phyloP scores from a whole-genome alignment of 1,139 yeast species.

The Magnusiomyces sp. region DNA sequence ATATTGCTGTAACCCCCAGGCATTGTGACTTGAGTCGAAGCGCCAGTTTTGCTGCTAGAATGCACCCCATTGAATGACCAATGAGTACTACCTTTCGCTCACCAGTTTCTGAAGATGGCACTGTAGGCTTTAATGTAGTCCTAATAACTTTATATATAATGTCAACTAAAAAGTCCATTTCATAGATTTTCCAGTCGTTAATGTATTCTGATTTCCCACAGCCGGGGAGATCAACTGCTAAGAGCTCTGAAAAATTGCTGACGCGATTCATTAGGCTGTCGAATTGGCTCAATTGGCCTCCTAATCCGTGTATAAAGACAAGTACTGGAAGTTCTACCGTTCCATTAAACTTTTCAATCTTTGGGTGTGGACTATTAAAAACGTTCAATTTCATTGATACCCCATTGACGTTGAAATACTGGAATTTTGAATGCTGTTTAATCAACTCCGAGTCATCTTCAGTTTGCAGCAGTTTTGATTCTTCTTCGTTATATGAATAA shows the following conservation, averaged over 20 bases:
- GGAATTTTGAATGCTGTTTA: slow-evolving; percentile 13
- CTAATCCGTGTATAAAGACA: slow-evolving; percentile 63
- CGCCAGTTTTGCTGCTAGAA: slow-evolving; percentile 44
- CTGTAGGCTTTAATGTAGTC: slow-evolving; percentile 17
- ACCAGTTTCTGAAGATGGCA: slow-evolving; percentile 17
- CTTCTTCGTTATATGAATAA: slow-evolving; percentile 24
- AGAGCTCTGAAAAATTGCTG: slow-evolving; percentile 55
- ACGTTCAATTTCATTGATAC: slow-evolving; percentile 21
- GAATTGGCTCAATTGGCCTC: slow-evolving; percentile 71
- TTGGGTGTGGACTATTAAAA: slow-evolving; percentile 26
- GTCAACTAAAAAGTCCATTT: slow-evolving; percentile 40
- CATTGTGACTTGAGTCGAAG: slow-evolving; percentile 33
- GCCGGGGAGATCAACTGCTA: slow-evolving; percentile 67
- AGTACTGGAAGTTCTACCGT: slow-evolving; percentile 31
- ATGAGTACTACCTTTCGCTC: slow-evolving; percentile 45
- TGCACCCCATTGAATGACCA: slow-evolving; percentile 74
- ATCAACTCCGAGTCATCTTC: slow-evolving; percentile 17
- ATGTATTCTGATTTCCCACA: slow-evolving; percentile 45
- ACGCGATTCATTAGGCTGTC: slow-evolving; percentile 57
- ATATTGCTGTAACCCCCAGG: slow-evolving; percentile 33
- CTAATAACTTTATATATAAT: slow-evolving; percentile 41
- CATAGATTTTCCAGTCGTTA: slow-evolving; percentile 18
- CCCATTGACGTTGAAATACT: slow-evolving; percentile 5
- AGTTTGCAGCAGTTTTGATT: slow-evolving; percentile 19
- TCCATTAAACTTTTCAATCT: slow-evolving; percentile 14